Percentiles rank a stretch among this genome's conserved stretches.
phyloP scores from a whole-genome alignment of 805 yeast species.

The Candida easanensis region DNA sequence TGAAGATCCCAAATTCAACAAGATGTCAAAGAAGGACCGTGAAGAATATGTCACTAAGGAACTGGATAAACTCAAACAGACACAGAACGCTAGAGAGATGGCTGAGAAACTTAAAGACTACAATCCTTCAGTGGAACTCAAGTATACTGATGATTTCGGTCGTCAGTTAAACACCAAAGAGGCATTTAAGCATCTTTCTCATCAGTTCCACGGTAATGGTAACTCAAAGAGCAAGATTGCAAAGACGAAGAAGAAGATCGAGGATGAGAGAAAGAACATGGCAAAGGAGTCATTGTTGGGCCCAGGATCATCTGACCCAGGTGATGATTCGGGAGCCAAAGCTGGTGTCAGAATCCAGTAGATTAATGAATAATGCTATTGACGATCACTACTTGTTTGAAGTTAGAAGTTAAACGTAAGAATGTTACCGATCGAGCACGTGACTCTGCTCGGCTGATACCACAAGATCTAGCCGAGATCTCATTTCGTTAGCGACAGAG shows the following conservation, averaged over 20 bases:
- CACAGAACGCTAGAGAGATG: conserved; percentile 11
- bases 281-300: conserved; percentile 9
- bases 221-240: conserved; percentile 22
- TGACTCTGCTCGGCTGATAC: no score
- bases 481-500: no score
- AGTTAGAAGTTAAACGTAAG: no score
- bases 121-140: conserved; percentile 46
- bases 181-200: conserved; percentile 60
- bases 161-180: conserved; percentile 46
- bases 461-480: no score
- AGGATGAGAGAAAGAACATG: conserved; percentile 17
- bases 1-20: conserved; percentile 17
- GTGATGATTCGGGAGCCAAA: not conserved
- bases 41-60: conserved; percentile 33
- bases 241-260: conserved; percentile 20
- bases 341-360: conserved; percentile 7
- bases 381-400: no score
- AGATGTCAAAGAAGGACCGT: conserved; percentile 41
- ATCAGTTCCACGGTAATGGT: conserved; percentile 54
- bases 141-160: conserved; percentile 53
- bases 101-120: conserved; percentile 27
- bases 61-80: conserved; percentile 5
- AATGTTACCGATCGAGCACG: no score
- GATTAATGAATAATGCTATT: no score
- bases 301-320: not conserved